phyloP scores from a whole-genome alignment of 768 basidiomycete species.

The Lentinula sp. region DNA sequence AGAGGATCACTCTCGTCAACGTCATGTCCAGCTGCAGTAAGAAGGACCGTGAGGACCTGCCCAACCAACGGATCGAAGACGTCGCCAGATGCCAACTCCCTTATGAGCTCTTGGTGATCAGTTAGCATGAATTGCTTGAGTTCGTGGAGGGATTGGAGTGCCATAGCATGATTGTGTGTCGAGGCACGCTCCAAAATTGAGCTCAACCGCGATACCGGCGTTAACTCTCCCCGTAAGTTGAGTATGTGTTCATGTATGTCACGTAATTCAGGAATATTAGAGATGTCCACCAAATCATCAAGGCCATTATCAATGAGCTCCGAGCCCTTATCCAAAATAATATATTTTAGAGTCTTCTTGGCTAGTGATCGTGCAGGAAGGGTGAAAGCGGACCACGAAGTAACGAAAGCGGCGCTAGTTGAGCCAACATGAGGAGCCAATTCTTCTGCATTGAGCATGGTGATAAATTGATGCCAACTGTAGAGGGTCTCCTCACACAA shows the following conservation, averaged over 20 bases:
- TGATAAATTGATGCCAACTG: slow-evolving; percentile 77
- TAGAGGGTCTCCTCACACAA: slow-evolving; percentile 74
- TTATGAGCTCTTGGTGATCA: slow-evolving; percentile 47
- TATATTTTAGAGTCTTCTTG: slow-evolving; percentile 55
- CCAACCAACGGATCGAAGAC: slow-evolving; percentile 76
- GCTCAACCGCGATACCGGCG: slow-evolving; percentile 48
- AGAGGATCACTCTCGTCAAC: slow-evolving; percentile 67
- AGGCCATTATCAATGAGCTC: slow-evolving; percentile 32
- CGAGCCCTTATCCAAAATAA: slow-evolving; percentile 44
- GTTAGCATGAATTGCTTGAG: slow-evolving; percentile 58
- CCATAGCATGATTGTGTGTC: slow-evolving; percentile 79
- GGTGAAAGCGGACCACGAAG: slow-evolving; percentile 67
- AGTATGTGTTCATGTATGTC: slow-evolving; percentile 36
- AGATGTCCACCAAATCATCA: slow-evolving; percentile 77
- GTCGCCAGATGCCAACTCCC: slow-evolving; percentile 72
- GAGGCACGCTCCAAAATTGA: slow-evolving; percentile 68
- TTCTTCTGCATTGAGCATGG: slow-evolving; percentile 58
- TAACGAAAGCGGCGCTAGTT: slow-evolving; percentile 79
- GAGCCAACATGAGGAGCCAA: slow-evolving; percentile 81
- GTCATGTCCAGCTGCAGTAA: slow-evolving; percentile 70
- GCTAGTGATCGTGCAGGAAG: slow-evolving; percentile 46
- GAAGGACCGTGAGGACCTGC: slow-evolving; percentile 57
- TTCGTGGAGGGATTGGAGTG: slow-evolving; percentile 68
- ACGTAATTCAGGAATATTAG: slow-evolving; percentile 60
- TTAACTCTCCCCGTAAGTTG: slow-evolving; percentile 40